Percentiles rank a stretch among this genome's conserved stretches.
Conservation (phyloP, 495 filamentous ascomycete species). For the Tuber calosporum region DNA sequence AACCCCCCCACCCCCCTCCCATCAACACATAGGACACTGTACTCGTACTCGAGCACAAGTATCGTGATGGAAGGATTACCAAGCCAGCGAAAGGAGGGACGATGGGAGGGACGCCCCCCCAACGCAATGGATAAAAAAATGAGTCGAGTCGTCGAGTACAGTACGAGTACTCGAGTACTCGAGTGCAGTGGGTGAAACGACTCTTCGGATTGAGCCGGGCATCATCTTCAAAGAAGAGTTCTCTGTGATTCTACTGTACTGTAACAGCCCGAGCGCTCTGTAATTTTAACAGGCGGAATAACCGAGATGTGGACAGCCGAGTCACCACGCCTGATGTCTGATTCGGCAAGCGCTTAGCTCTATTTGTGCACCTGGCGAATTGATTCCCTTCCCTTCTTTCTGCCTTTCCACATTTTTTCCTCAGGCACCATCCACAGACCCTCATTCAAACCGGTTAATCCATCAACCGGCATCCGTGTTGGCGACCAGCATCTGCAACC, state of each 20-base stretch:
- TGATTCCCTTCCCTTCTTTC: not conserved
- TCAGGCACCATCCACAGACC: not conserved
- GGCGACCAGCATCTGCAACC: too few relatives aligned
- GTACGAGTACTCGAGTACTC: too few relatives aligned
- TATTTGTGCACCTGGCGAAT: constrained; percentile 1
- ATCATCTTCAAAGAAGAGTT: not conserved
- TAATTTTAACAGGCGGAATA: not conserved
- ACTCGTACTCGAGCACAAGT: too few relatives aligned
- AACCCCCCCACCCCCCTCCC: too few relatives aligned
- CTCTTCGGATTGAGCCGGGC: not conserved
- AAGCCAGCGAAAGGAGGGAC: not conserved
- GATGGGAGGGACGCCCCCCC: not conserved
- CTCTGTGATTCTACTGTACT: too few relatives aligned
- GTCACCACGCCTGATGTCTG: not conserved
- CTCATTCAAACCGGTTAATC: not conserved
- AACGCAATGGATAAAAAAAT: not conserved
- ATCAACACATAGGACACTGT: not conserved
- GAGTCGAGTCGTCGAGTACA: too few relatives aligned
- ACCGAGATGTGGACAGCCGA: not conserved
- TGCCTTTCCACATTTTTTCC: not conserved
- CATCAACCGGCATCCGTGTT: not conserved
- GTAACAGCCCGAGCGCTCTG: too few relatives aligned
- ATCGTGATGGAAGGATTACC: not conserved
- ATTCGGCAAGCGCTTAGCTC: constrained; percentile 2
- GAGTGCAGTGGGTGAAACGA: not conserved